Evolutionary conservation across 352 stramenopile species (phyloP), one percentile per base, ranked within the genome.

Genomic region (Phytophthora aleatoria): DNA sequence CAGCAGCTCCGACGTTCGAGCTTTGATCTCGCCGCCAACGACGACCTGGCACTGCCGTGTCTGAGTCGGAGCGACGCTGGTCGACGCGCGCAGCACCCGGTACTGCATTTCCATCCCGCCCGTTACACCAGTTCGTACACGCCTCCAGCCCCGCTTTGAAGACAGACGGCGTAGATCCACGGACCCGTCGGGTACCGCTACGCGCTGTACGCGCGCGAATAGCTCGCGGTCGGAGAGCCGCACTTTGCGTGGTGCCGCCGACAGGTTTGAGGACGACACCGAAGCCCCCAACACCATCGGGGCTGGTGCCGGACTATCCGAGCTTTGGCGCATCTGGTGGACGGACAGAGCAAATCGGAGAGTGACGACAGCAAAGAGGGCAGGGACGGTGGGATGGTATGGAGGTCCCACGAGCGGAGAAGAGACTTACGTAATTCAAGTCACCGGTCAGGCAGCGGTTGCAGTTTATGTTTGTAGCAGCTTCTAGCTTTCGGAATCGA

Each of bases 191-290:
- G 68, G 59, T 1, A 79, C 68, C 0, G 9, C 24, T 3, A 79
- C 57, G 35, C 53, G 64, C 28, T 72, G 68, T 15, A 77, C 68
- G 20, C 72, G 60, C 16, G 64, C 57, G 31, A 72, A 41, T 20
- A 76, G 44, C 35, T 79, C 64, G 45, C 55, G 64, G 44, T 79
- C 68, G 8, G 27, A 57, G 5, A 72, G 54, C 5, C 52, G 56
- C 5, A 79, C 71, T 31, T 68, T 70, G 12, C 71, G 64, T 16
- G 20, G 42, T 6, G 12, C 36, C 6, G 45, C 49, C 1, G 58
- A 65, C n/a, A 50, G 10, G n/a, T 50, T 67, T 1, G 61, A 74
- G 7, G 67, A 71, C 50, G 67, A 67, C 47, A 12, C 45, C 38
- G 66, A 70, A 9, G 55, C 36, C 39, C 55, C 50, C 28, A 62